Evolutionary conservation across 2,329 filamentous ascomycete genomes (phyloP), one percentile per base, ranked within the genome.

Genomic region (Cordyceps cicadae): DNA sequence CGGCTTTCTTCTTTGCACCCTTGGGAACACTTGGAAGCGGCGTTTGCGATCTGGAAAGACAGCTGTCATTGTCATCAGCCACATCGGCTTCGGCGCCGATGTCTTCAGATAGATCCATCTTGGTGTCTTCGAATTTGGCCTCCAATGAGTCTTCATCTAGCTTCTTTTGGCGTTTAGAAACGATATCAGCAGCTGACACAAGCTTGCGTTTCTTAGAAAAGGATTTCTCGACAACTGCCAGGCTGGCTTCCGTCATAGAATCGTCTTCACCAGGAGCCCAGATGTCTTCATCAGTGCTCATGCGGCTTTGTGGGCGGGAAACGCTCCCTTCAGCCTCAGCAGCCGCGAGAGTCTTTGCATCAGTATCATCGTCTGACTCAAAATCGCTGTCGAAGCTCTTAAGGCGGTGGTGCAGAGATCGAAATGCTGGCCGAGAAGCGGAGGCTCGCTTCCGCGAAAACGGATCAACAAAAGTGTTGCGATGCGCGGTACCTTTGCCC

Each of bases 321-420:
- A 94, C 92, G 39, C 86, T 86, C 65, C 94, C 92, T 70, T 96
- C 92, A 0, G 90, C 95, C 70, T 92, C 91, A 51, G 87, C 81
- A 14, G 83, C 84, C 14, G 88, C 85, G 34, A 73, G 62, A 39
- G 76, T 76, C 45, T 77, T 75, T 52, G 83, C 83, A 64, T 84
- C 82, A 1, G 74, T 77, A 60, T 97, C 92, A 66, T 95, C 92
- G 65, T 96, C 92, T 0, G 91, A 95, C 71, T 97, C 90, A n/a
- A 88, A 89, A 82, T 77, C 82, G 87, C 70, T 83, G 76, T 72
- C 83, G 74, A 66, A 75, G 86, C 71, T 84, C 80, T 43, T 83
- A 74, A 75, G 90, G 80, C 74, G 73, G 74, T 96, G 88, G 70
- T 96, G 91, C 19, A 97, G 80, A 7, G 90, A 89, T 58, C 92